A percentile compares a stretch with the other conserved stretches of the same genome.
Evolutionary conservation across 352 stramenopile species (phyloP).

Genomic region (Phytophthora cryptogea): DNA sequence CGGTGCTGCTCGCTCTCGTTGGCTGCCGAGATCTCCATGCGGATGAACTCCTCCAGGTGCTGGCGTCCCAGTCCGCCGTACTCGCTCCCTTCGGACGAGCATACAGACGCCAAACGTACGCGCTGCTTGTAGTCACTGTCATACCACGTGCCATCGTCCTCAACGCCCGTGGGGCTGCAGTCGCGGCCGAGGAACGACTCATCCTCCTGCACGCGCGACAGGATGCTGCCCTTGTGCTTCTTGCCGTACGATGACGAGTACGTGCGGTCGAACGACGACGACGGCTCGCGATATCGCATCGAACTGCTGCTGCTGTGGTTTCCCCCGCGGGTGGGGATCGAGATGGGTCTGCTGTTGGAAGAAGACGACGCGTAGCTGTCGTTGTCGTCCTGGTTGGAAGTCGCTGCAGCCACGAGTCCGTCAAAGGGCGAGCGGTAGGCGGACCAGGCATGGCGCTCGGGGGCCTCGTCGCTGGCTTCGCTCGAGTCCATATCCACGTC

Average conservation of each 20-base stretch:
- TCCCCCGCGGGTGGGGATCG: conserved; percentile 53
- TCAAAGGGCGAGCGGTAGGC: conserved; percentile 67
- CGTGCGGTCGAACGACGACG: conserved; percentile 31
- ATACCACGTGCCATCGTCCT: conserved; percentile 64
- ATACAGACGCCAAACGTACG: conserved; percentile 68
- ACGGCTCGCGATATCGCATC: conserved; percentile 34
- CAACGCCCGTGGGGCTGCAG: conserved; percentile 72
- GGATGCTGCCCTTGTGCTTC: conserved; percentile 51
- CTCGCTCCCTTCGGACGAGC: conserved; percentile 77
- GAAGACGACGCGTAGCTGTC: conserved; percentile 38
- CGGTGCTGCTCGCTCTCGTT: conserved; percentile 58
- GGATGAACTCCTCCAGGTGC: conserved; percentile 79
- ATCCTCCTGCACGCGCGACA: conserved; percentile 69
- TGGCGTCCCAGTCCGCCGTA: conserved; percentile 73
- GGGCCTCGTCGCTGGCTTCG: conserved; percentile 53
- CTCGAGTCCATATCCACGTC: conserved; percentile 61
- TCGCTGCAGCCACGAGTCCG: conserved; percentile 65
- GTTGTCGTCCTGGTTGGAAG: conserved; percentile 52
- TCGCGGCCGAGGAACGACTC: conserved; percentile 56
- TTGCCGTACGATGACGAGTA: conserved; percentile 42
- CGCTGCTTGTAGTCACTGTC: conserved; percentile 77
- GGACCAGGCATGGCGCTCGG: conserved; percentile 42
- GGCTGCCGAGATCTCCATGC: conserved; percentile 77
- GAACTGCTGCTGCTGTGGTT: conserved; percentile 31
- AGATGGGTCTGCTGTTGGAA: conserved; percentile 57